A percentile compares a stretch with the other conserved stretches of the same genome.
Conservation (phyloP, 2,329 filamentous ascomycete species). For the Beauveria sp. region DNA sequence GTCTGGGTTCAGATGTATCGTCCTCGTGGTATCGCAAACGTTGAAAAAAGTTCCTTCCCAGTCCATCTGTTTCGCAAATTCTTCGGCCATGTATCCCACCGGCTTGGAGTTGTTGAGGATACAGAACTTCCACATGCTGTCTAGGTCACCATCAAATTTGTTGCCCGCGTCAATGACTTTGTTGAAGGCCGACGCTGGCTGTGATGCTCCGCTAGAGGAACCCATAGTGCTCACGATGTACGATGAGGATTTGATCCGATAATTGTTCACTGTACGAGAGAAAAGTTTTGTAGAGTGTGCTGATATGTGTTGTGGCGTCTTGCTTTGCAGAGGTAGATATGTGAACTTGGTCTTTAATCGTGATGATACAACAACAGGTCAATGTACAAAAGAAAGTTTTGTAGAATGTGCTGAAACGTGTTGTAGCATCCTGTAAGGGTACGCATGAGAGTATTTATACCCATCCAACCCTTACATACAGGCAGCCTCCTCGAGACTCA, state of each 20-base stretch:
- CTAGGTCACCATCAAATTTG: conserved; percentile 18
- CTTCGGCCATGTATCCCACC: conserved; percentile 20
- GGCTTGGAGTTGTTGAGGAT: conserved; percentile 16
- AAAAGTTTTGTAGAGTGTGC: background rate
- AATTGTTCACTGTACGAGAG: background rate
- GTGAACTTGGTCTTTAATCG: no score
- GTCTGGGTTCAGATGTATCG: conserved; percentile 17
- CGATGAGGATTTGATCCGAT: background rate
- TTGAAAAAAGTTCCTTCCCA: conserved; percentile 17
- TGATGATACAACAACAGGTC: no score
- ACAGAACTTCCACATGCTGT: conserved; percentile 18
- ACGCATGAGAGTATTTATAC: no score
- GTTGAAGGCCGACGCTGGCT: conserved; percentile 12
- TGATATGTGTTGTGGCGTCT: background rate
- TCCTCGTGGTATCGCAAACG: conserved; percentile 12
- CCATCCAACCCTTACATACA: no score
- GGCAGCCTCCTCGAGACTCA: no score
- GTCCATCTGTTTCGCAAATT: conserved; percentile 15
- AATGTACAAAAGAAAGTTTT: no score
- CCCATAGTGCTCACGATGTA: background rate
- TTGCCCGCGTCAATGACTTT: conserved; percentile 20
- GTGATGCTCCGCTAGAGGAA: background rate
- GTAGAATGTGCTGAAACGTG: no score
- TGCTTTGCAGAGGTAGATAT: no score
- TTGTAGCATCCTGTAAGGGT: no score